Evolutionary conservation across 164 flowering plant species (phyloP), one percentile per base, ranked within the genome.

Genomic region (Dillenia suffruticosa): DNA sequence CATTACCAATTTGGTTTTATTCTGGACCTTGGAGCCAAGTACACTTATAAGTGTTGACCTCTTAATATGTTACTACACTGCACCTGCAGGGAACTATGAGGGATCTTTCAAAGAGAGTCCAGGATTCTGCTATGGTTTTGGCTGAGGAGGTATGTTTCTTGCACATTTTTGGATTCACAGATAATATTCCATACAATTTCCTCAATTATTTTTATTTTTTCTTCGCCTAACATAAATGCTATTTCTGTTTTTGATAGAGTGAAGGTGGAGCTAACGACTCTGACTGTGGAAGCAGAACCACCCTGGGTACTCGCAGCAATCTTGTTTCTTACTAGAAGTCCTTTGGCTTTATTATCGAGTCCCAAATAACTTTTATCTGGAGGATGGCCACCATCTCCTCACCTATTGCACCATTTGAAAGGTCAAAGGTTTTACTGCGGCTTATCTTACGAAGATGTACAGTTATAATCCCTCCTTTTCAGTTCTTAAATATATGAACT

Each of bases 21-120:
- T 32, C 40, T 32, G 40, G 40, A 32, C 40, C 40, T 32, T 32
- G 40, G 40, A 32, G 40, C 7, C 6, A 32, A 32, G 40, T 32
- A 32, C 40, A 4, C 40, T 32, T 32, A 32, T 5, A 32, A 32
- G 40, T 16, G 46, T 17, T 52, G 57, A 44, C 17, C 19, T 62
- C 10, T 16, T 19, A 14, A 52, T 32, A 7, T 5, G 47, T 32
- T 60, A 45, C 43, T 56, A 44, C 48, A 51, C 46, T 12, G 17
- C 19, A 64, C 32, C 51, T 75, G 69, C 77, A 84, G 89, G 89
- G 90, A 43, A 74, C 76, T 40, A 58, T 85, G 79, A 74, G 87
- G 72, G 75, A 78, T 72, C 77, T 85, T 57, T 64, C 81, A 2
- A 82, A 74, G 73, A 79, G 71, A 65, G 49, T n/a, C 51, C 73